Evolutionary conservation across 176 grass and related monocot species (phyloP).

Genomic region (Leersia perrieri): DNA sequence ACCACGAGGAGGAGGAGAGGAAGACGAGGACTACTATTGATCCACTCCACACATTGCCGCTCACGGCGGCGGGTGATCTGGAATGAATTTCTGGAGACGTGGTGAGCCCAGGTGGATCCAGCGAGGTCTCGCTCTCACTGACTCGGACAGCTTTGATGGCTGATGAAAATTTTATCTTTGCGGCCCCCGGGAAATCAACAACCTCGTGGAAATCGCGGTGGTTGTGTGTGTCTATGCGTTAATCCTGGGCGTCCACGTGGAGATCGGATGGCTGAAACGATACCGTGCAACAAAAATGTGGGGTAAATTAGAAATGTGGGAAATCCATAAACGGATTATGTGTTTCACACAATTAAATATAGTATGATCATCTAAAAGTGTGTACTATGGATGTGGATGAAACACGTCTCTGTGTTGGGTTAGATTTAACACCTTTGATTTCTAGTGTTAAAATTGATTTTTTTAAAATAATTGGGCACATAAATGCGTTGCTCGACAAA

Average conservation of each 20-base stretch:
- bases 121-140: background rate
- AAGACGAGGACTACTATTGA: background rate
- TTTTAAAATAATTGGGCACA: no score
- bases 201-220: background rate
- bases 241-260: background rate
- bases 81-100: background rate
- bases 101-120: background rate
- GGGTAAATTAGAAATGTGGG: background rate
- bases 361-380: no score
- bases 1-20: background rate
- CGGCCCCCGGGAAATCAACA: background rate
- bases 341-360: no score
- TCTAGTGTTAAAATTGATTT: no score
- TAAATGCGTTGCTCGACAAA: no score
- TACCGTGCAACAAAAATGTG: background rate
- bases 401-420: no score
- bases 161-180: conserved; percentile 10
- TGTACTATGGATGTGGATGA: no score
- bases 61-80: conserved; percentile 18
- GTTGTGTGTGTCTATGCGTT: background rate
- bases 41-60: background rate
- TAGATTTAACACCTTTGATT: no score
- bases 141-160: conserved; percentile 1
- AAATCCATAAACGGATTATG: background rate
- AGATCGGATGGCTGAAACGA: background rate